These are phyloP conservation scores for Aspergillus hortae DNA, from an alignment of 2,329 filamentous ascomycete genomes.

Conservation along the genomic window DNA sequence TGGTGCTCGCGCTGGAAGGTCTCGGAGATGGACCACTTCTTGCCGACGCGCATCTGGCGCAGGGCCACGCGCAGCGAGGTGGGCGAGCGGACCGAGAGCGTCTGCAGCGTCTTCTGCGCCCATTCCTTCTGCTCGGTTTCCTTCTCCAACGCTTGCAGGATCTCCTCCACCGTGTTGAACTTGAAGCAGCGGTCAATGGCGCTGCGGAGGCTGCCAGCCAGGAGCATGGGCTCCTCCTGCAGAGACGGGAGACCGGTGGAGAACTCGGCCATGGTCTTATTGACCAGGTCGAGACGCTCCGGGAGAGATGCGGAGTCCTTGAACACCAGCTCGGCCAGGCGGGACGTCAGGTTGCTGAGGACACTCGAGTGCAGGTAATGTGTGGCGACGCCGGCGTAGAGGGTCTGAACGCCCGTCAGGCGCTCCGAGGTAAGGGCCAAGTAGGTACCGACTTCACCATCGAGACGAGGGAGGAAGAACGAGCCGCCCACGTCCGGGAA, in stretches of 20 bases:
- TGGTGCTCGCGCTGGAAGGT: slow-evolving; percentile 83
- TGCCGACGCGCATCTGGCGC: slow-evolving; percentile 73
- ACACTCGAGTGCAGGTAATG: slow-evolving; percentile 94
- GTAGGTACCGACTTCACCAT: slow-evolving; percentile 84
- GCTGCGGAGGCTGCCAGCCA: slow-evolving; percentile 67
- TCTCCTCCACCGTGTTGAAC: slow-evolving; percentile 63
- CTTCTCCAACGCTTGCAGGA: slow-evolving; percentile 63
- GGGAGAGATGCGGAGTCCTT: slow-evolving; percentile 65
- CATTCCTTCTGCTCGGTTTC: slow-evolving; percentile 61
- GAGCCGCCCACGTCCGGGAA: slow-evolving; percentile 97
- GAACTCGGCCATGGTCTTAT: slow-evolving; percentile 89
- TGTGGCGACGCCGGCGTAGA: slow-evolving; percentile 88
- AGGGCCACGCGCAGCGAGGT: slow-evolving; percentile 82
- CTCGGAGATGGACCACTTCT: slow-evolving; percentile 74
- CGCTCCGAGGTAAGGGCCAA: slow-evolving; percentile 86
- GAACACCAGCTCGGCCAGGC: slow-evolving; percentile 86
- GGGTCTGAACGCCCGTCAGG: slow-evolving; percentile 76
- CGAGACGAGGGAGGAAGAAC: slow-evolving; percentile 89
- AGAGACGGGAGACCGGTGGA: slow-evolving; percentile 70
- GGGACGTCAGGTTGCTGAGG: slow-evolving; percentile 74
- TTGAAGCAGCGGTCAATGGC: slow-evolving; percentile 83
- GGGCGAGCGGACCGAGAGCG: slow-evolving; percentile 74
- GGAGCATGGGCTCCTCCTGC: slow-evolving; percentile 59
- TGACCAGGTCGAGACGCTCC: slow-evolving; percentile 68
- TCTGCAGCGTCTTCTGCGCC: slow-evolving; percentile 73